phyloP scores from a whole-genome alignment of 2,329 filamentous ascomycete genomes.

The Hypoxylon sp. region DNA sequence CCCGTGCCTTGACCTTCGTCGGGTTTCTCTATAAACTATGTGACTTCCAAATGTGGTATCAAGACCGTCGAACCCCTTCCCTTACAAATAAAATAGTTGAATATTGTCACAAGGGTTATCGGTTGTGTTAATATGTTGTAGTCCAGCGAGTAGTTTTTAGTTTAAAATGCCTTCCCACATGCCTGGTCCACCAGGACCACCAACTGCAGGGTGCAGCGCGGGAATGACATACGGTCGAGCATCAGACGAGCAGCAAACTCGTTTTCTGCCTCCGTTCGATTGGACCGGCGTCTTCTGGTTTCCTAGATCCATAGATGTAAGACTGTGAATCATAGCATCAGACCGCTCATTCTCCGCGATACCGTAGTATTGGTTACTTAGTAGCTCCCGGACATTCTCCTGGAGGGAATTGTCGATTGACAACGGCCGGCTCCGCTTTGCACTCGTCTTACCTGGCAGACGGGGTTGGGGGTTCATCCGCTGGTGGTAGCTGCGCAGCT shows the following conservation, averaged over 20 bases:
- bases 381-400: conserved; percentile 76
- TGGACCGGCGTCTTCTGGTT: conserved; percentile 50
- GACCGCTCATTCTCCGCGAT: conserved; percentile 57
- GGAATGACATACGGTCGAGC: conserved; percentile 64
- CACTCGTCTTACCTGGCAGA: conserved; percentile 58
- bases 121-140: conserved; percentile 30
- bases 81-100: conserved; percentile 54
- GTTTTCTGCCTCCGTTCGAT: conserved; percentile 69
- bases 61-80: conserved; percentile 49
- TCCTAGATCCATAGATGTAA: conserved; percentile 46
- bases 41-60: conserved; percentile 54
- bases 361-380: conserved; percentile 57
- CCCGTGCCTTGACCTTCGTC: conserved; percentile 54
- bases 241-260: conserved; percentile 76
- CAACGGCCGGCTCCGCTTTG: conserved; percentile 72
- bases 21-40: conserved; percentile 56
- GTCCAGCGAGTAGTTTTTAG: conserved; percentile 54
- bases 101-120: conserved; percentile 53
- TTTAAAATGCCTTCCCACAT: conserved; percentile 78
- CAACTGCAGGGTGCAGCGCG: conserved; percentile 64
- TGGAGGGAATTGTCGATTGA: conserved; percentile 74
- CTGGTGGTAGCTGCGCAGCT: conserved; percentile 69
- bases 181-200: conserved; percentile 68
- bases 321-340: conserved; percentile 58
- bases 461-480: conserved; percentile 52